Evolutionary conservation across 352 stramenopile species (phyloP).

Genomic region (Blastocystis sp.): DNA sequence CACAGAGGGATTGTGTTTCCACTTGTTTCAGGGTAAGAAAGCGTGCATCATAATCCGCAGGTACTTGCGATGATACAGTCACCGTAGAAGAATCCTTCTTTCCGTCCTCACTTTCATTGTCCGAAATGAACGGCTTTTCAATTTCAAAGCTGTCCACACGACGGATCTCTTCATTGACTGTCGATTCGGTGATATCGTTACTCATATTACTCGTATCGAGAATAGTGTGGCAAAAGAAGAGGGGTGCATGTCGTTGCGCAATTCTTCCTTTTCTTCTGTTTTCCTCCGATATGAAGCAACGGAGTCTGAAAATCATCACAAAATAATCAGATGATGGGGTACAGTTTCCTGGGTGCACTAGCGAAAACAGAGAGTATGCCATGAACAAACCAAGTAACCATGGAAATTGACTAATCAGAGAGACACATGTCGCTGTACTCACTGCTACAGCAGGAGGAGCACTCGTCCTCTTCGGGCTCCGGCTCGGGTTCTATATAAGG

Average conservation of each 20-base stretch:
- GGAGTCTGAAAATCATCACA: too few relatives aligned
- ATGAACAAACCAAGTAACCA: too few relatives aligned
- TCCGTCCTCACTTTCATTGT: constrained; percentile 16
- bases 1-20: background rate
- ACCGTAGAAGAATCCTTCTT: constrained; percentile 15
- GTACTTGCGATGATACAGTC: background rate
- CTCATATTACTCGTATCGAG: constrained; percentile 2
- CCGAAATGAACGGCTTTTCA: constrained; percentile 40
- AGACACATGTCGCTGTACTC: too few relatives aligned
- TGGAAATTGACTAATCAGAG: too few relatives aligned
- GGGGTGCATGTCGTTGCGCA: too few relatives aligned
- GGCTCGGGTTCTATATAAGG: constrained; percentile 10
- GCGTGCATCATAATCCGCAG: background rate
- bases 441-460: constrained; percentile 10
- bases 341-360: too few relatives aligned
- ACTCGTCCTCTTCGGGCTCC: constrained; percentile 7
- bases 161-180: background rate
- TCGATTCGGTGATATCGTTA: background rate
- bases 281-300: too few relatives aligned
- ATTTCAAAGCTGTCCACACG: constrained; percentile 49
- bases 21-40: constrained; percentile 43
- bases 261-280: too few relatives aligned
- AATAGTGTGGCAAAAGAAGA: too few relatives aligned
- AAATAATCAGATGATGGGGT: too few relatives aligned
- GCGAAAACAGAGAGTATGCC: too few relatives aligned